Base-by-base conservation (phyloP, 2,329 filamentous ascomycete genomes). In the Cercospora sp. region DNA sequence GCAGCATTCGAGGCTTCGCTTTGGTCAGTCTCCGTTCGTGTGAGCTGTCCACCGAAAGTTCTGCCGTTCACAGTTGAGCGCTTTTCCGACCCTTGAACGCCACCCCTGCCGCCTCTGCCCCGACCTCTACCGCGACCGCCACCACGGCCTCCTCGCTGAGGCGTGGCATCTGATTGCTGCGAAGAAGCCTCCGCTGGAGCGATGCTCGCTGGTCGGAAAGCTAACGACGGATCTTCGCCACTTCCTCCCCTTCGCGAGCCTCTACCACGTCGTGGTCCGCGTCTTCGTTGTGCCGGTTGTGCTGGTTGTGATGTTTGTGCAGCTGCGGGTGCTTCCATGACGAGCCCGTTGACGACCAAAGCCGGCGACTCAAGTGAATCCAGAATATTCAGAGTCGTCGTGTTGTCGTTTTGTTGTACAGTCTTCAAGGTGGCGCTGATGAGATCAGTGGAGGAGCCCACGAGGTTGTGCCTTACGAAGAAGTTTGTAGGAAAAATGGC, bases 21-120 rank as follows among this genome's bases (percentile, higher is more conserved):
- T 6, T 40, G 26, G 30, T 65, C 28, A 3, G 64, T 60, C 3
- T 77, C 75, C 0, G 78, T 76, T 9, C 71, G 74, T 1, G 83
- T 84, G 63, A 86, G 75, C 64, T 82, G 81, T 2, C 83, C 84
- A 18, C 84, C 83, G 72, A 85, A 85, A 53, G 80, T 78, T 66
- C 84, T 76, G 7, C 83, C 83, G 64, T 80, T 77, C n/a, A 78
- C 76, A 1, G 75, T 80, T 13, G 62, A 42, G 18, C 76, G 75
- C 60, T 71, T 72, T 48, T 76, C 68, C 20, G 63, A 66, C 30
- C 71, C 53, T 48, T 68, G 62, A 33, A 70, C 71, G 31, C 75
- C 75, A 69, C 75, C 68, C 16, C 62, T 58, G 13, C 71, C 67
- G 23, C 69, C 68, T 51, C 67, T 65, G 2, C 70, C 67, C 31